Conservation (phyloP, 768 basidiomycete species). For the Boletus tylopilopsis region DNA sequence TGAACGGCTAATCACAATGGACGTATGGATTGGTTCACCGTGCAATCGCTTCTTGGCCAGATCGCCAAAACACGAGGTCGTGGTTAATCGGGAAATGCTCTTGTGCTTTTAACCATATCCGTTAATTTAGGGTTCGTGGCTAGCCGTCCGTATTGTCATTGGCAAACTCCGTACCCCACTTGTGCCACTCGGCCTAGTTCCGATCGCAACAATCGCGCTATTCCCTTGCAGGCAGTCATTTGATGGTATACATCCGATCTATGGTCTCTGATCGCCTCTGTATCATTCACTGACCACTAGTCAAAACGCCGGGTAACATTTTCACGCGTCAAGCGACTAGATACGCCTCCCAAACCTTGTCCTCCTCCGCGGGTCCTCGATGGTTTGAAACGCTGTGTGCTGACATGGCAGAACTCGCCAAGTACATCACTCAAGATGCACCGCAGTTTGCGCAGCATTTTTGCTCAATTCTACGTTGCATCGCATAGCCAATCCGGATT, state of each 20-base stretch:
- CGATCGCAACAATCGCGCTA: constrained; percentile 11
- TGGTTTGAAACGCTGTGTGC: constrained; percentile 16
- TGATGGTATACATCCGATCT: constrained; percentile 19
- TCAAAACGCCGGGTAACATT: neutral
- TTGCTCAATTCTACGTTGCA: neutral
- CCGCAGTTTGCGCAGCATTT: neutral
- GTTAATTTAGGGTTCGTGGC: constrained; percentile 29
- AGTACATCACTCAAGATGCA: neutral
- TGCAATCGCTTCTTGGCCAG: constrained; percentile 19
- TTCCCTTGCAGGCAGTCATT: constrained; percentile 15
- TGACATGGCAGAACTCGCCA: constrained; percentile 16
- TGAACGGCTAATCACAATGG: constrained; percentile 13
- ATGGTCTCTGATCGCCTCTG: constrained; percentile 12
- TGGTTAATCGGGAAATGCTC: constrained; percentile 25
- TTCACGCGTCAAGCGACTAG: constrained; percentile 7
- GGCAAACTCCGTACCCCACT: constrained; percentile 22
- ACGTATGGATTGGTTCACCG: constrained; percentile 7
- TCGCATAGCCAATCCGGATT: neutral
- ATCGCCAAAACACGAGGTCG: constrained; percentile 20
- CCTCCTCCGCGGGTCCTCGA: constrained; percentile 26
- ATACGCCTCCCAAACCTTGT: too few relatives aligned
- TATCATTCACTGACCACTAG: neutral
- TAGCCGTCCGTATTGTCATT: constrained; percentile 14
- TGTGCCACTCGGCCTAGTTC: constrained; percentile 3
- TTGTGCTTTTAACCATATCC: constrained; percentile 27